A percentile compares a stretch with the other conserved stretches of the same genome.
Conservation (phyloP, 768 basidiomycete species). For the Pisolithus marmoratus region DNA sequence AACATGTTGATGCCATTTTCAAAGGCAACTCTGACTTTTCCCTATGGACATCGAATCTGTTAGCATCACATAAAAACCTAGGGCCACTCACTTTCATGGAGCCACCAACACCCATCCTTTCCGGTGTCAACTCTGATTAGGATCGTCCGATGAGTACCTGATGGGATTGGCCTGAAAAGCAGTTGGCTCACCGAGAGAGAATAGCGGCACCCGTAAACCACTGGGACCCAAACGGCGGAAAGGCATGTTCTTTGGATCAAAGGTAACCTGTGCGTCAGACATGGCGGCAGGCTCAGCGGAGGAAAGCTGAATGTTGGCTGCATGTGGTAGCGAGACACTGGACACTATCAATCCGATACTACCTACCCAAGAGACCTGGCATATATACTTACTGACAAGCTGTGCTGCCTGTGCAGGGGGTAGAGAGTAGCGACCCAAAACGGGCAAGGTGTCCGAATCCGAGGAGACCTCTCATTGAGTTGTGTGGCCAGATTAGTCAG, state of each 20-base stretch:
- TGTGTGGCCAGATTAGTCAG: too few species aligned
- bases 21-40: conserved; percentile 49
- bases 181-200: conserved; percentile 38
- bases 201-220: conserved; percentile 45
- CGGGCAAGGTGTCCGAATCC: too few species aligned
- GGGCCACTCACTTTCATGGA: conserved; percentile 37
- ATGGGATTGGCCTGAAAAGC: not conserved
- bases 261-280: conserved; percentile 26
- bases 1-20: conserved; percentile 50
- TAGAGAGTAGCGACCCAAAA: too few species aligned
- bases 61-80: not conserved
- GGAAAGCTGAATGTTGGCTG: too few species aligned
- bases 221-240: conserved; percentile 40
- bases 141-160: not conserved
- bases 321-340: too few species aligned
- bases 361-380: too few species aligned
- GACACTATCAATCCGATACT: too few species aligned
- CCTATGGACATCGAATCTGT: conserved; percentile 20
- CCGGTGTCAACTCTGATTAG: conserved; percentile 38
- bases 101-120: conserved; percentile 43
- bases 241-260: conserved; percentile 34
- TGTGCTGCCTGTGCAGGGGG: too few species aligned
- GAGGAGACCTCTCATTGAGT: too few species aligned
- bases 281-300: conserved; percentile 6
- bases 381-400: too few species aligned